Evolutionary conservation across 2,329 filamentous ascomycete species (phyloP).

Genomic region (Stachybotrys chlorohalonatus): DNA sequence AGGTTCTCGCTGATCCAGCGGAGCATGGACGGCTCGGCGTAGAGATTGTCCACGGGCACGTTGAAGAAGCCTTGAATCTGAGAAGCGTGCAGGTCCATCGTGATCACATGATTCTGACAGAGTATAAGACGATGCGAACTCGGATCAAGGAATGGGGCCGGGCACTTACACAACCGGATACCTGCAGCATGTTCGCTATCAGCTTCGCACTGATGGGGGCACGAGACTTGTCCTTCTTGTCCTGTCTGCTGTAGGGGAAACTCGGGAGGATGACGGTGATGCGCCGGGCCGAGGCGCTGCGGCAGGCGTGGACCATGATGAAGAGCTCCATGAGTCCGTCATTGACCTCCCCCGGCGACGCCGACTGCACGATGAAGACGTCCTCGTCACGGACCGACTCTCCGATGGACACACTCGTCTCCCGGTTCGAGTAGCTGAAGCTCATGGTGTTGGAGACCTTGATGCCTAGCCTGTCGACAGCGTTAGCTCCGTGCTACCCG

Average conservation of each 20-base stretch:
- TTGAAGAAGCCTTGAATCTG: slow-evolving; percentile 98
- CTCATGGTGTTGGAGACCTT: slow-evolving; percentile 72
- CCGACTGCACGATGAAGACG: slow-evolving; percentile 96
- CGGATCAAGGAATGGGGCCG: not conserved
- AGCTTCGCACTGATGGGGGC: slow-evolving; percentile 95
- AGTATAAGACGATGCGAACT: slow-evolving; percentile 2
- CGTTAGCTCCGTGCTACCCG: slow-evolving; percentile 9
- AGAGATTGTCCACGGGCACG: slow-evolving; percentile 66
- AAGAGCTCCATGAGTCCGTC: slow-evolving; percentile 96
- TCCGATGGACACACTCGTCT: slow-evolving; percentile 86
- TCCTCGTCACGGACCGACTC: slow-evolving; percentile 96
- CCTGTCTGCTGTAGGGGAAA: slow-evolving; percentile 92
- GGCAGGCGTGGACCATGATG: slow-evolving; percentile 95
- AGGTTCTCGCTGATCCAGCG: slow-evolving; percentile 88
- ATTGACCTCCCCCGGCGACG: slow-evolving; percentile 92
- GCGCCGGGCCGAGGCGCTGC: slow-evolving; percentile 60
- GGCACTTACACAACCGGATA: slow-evolving; percentile 61
- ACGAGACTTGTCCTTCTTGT: slow-evolving; percentile 90
- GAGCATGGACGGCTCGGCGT: slow-evolving; percentile 86
- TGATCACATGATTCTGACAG: slow-evolving; percentile 55
- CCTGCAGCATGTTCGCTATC: slow-evolving; percentile 96
- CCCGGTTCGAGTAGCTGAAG: slow-evolving; percentile 78
- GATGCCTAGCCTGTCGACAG: slow-evolving; percentile 54
- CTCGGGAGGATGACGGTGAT: slow-evolving; percentile 95
- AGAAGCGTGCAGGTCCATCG: slow-evolving; percentile 89